Conservation (phyloP, 2,329 filamentous ascomycete genomes). For the Fusarium sambucinum region DNA sequence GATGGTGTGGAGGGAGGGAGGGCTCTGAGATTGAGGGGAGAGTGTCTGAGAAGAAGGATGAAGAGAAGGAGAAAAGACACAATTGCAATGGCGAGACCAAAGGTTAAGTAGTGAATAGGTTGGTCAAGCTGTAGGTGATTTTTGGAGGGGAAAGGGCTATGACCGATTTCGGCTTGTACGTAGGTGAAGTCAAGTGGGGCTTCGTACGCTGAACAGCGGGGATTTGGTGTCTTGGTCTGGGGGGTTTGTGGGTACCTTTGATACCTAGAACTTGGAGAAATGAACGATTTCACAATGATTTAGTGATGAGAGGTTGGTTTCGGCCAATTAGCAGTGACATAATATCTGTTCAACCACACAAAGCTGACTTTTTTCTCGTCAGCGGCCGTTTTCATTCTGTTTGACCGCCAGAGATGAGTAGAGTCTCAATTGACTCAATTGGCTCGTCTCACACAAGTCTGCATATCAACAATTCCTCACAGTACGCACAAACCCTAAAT, state of each 20-base stretch:
- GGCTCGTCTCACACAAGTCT: neutral
- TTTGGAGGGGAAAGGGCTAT: conserved; percentile 21
- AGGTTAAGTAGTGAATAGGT: conserved; percentile 44
- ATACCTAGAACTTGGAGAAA: conserved; percentile 8
- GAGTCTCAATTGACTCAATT: neutral
- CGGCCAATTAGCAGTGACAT: conserved; percentile 28
- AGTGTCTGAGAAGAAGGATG: conserved; percentile 49
- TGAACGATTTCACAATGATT: neutral
- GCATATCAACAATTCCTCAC: neutral
- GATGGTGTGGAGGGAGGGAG: conserved; percentile 49
- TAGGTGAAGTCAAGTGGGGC: conserved; percentile 32
- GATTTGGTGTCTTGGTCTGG: conserved; percentile 34
- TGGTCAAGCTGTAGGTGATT: conserved; percentile 20
- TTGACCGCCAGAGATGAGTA: conserved; percentile 2
- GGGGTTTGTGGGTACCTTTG: conserved; percentile 19
- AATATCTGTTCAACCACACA: conserved; percentile 22
- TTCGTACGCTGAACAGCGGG: conserved; percentile 32
- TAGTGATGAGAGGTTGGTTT: neutral
- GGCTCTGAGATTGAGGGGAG: conserved; percentile 38
- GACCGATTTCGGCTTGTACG: conserved; percentile 47
- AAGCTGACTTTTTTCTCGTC: conserved; percentile 13
- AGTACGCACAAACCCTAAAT: neutral
- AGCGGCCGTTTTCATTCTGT: conserved; percentile 10
- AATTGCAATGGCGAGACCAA: conserved; percentile 43
- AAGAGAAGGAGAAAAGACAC: conserved; percentile 30